phyloP scores from a whole-genome alignment of 495 filamentous ascomycete genomes.

The Saxophila tyrrhenica region DNA sequence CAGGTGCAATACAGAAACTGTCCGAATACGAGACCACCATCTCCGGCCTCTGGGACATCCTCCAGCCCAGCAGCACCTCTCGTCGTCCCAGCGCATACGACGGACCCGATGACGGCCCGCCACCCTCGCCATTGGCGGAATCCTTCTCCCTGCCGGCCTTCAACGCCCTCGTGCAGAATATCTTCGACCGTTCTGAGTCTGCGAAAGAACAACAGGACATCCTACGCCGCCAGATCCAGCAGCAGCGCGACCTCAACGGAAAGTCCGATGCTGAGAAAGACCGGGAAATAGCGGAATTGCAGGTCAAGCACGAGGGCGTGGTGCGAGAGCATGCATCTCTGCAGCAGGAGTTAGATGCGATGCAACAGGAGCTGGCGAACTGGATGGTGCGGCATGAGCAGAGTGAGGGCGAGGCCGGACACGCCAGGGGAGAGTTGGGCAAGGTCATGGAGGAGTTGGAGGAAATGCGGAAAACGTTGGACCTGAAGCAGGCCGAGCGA shows the following conservation, averaged over 20 bases:
- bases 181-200: constrained; percentile 51
- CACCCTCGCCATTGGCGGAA: constrained; percentile 31
- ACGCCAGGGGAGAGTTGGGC: constrained; percentile 11
- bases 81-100: constrained; percentile 3
- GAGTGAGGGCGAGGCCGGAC: constrained; percentile 24
- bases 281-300: constrained; percentile 38
- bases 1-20: constrained; percentile 7
- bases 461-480: constrained; percentile 7
- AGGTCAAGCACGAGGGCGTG: constrained; percentile 29
- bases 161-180: constrained; percentile 62
- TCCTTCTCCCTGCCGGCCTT: constrained; percentile 57
- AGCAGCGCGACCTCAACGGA: constrained; percentile 78
- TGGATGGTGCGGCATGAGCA: constrained; percentile 29
- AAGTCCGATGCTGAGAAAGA: constrained; percentile 50
- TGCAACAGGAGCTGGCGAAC: constrained; percentile 21
- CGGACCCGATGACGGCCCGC: constrained; percentile 7
- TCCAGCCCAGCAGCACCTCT: constrained; percentile 23
- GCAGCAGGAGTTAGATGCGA: constrained; percentile 18
- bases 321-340: constrained; percentile 23
- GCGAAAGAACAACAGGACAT: constrained; percentile 76
- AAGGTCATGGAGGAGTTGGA: constrained; percentile 17
- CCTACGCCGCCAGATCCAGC: constrained; percentile 76
- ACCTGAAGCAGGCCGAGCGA: constrained; percentile 11
- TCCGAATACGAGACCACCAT: constrained; percentile 33
- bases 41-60: constrained; percentile 60